Evolutionary conservation across 176 grass and related monocot species (phyloP).

Genomic region (Juncus inflexus): DNA sequence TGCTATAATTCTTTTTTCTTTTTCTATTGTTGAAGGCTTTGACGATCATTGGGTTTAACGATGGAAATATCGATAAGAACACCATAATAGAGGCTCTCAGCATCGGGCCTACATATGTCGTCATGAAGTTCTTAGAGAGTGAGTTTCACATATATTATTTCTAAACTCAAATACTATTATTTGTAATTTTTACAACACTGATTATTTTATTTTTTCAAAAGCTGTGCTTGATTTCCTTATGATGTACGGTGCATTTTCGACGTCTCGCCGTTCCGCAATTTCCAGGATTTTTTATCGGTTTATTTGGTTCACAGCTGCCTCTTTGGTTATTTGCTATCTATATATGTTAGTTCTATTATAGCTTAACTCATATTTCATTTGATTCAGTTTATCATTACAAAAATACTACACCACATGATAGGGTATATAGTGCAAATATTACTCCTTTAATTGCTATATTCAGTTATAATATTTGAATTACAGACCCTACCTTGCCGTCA

Average conservation of each 20-base stretch:
- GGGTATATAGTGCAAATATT: no score
- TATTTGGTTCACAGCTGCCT: conserved; percentile 64
- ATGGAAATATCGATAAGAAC: conserved; percentile 58
- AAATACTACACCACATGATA: no score
- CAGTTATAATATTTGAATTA: no score
- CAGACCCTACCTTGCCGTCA: no score
- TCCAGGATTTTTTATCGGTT: conserved; percentile 70
- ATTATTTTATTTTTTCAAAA: conserved; percentile 19
- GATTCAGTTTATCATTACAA: not conserved
- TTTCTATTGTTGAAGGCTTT: conserved; percentile 46
- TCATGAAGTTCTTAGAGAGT: conserved; percentile 84
- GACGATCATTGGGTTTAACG: conserved; percentile 72
- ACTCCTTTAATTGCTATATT: no score
- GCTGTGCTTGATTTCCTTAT: conserved; percentile 83
- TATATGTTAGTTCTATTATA: conserved; percentile 55
- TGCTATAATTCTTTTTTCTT: no score
- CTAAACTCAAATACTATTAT: conserved; percentile 20
- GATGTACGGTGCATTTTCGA: conserved; percentile 98
- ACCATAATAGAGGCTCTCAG: conserved; percentile 87
- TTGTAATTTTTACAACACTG: conserved; percentile 21
- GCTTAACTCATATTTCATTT: not conserved
- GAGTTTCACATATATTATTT: conserved; percentile 22
- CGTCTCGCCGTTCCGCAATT: conserved; percentile 76
- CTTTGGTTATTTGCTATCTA: conserved; percentile 66
- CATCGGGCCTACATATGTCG: conserved; percentile 74